Percentiles rank a stretch among this genome's conserved stretches.
Evolutionary conservation across 2,329 filamentous ascomycete species (phyloP).

Genomic region (Phialophora tarda): DNA sequence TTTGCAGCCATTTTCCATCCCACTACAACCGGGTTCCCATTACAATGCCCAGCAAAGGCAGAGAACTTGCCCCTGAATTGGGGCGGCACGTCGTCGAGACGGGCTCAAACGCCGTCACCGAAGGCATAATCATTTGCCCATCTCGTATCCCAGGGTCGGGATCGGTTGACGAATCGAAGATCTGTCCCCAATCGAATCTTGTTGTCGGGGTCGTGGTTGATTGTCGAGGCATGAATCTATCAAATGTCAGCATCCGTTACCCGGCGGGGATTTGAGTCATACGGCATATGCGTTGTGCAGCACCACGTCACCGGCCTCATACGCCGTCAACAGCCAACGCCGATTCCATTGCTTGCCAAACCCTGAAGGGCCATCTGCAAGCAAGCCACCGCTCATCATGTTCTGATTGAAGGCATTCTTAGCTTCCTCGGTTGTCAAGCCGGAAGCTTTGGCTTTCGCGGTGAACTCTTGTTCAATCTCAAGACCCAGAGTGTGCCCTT

Average conservation of each 20-base stretch:
- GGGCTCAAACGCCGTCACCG: constrained; percentile 42
- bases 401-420: constrained; percentile 62
- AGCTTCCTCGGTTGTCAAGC: constrained; percentile 59
- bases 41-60: not conserved
- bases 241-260: not conserved
- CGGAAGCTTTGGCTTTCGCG: constrained; percentile 54
- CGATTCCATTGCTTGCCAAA: constrained; percentile 51
- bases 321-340: constrained; percentile 60
- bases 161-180: constrained; percentile 61
- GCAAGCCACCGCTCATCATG: constrained; percentile 62
- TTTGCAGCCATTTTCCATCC: too few species aligned
- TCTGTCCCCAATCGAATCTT: constrained; percentile 63
- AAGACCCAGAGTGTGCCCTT: constrained; percentile 55
- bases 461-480: constrained; percentile 60
- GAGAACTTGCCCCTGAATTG: not conserved
- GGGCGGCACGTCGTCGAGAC: too few species aligned
- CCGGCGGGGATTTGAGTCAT: constrained; percentile 19
- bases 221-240: constrained; percentile 63
- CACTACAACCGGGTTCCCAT: not conserved
- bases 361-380: constrained; percentile 57
- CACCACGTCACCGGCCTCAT: constrained; percentile 61
- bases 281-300: constrained; percentile 49
- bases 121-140: constrained; percentile 52
- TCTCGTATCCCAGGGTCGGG: constrained; percentile 57
- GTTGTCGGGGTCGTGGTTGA: constrained; percentile 60